Evolutionary conservation across 768 basidiomycete genomes (phyloP).

Genomic region (Boletus bicolor): DNA sequence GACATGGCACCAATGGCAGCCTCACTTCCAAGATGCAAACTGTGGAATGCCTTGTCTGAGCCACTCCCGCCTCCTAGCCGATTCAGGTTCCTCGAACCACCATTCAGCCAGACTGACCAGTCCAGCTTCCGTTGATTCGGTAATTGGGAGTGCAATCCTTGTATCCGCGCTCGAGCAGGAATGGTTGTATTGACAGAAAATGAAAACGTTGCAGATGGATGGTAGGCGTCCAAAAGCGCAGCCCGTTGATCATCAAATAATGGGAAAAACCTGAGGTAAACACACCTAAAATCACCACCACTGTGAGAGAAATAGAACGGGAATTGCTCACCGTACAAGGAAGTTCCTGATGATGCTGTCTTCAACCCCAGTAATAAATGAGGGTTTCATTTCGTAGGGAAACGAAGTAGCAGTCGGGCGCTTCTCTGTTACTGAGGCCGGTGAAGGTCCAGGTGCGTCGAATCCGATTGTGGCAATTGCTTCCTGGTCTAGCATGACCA

Average conservation of each 20-base stretch:
- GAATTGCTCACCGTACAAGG: slow-evolving; percentile 60
- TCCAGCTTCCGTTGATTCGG: slow-evolving; percentile 82
- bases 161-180: slow-evolving; percentile 71
- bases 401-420: slow-evolving; percentile 67
- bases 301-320: neutral
- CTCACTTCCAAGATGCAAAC: slow-evolving; percentile 71
- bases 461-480: slow-evolving; percentile 75
- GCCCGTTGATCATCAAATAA: slow-evolving; percentile 76
- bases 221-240: slow-evolving; percentile 68
- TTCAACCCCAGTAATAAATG: slow-evolving; percentile 75
- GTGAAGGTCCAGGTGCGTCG: slow-evolving; percentile 60
- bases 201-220: slow-evolving; percentile 87
- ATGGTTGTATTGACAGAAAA: slow-evolving; percentile 83
- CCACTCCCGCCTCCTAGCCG: slow-evolving; percentile 59
- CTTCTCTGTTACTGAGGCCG: slow-evolving; percentile 34
- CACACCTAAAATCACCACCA: slow-evolving; percentile 12
- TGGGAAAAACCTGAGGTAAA: slow-evolving; percentile 67
- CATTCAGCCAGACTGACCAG: slow-evolving; percentile 68
- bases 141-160: slow-evolving; percentile 63
- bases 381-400: slow-evolving; percentile 69
- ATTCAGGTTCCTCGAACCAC: slow-evolving; percentile 74
- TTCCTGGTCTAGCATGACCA: slow-evolving; percentile 83
- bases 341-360: slow-evolving; percentile 68
- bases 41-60: slow-evolving; percentile 57
- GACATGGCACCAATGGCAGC: slow-evolving; percentile 57